These are phyloP conservation scores for Tulasnella sp. DNA, from an alignment of 768 basidiomycete species.

Conservation along the genomic window DNA sequence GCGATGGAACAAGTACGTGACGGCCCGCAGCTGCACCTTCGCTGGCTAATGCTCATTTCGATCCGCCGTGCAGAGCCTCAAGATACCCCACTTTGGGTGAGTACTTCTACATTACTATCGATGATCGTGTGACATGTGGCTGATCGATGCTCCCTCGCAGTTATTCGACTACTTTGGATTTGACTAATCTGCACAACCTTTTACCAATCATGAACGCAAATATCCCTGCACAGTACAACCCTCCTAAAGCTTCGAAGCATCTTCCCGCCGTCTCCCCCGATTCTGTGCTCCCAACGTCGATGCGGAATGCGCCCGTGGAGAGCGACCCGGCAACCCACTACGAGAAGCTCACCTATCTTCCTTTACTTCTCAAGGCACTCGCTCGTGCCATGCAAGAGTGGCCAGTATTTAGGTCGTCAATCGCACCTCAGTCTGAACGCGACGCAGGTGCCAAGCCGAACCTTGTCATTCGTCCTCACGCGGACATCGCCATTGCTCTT, in stretches of 20 bases:
- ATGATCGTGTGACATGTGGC: neutral
- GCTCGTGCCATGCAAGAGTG: constrained; percentile 75
- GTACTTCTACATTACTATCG: neutral
- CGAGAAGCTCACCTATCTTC: constrained; percentile 71
- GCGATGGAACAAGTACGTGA: constrained; percentile 72
- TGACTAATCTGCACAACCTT: constrained; percentile 62
- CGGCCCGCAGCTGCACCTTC: neutral
- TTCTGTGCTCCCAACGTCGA: constrained; percentile 25
- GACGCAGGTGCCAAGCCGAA: constrained; percentile 50
- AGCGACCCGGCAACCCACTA: constrained; percentile 48
- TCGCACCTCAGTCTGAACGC: constrained; percentile 44
- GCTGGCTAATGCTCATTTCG: neutral
- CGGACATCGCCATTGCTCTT: constrained; percentile 73
- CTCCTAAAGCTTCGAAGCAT: constrained; percentile 35
- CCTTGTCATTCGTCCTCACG: constrained; percentile 64
- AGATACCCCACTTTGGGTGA: constrained; percentile 80
- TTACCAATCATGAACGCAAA: constrained; percentile 62
- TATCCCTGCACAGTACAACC: constrained; percentile 53
- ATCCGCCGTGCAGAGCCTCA: constrained; percentile 55
- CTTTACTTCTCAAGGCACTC: constrained; percentile 77
- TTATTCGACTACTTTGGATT: constrained; percentile 70
- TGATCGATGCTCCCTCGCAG: constrained; percentile 37
- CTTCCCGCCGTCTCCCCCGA: constrained; percentile 43
- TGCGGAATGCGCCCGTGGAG: neutral
- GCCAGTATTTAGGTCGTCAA: constrained; percentile 76